phyloP scores from a whole-genome alignment of 225 moss, liverwort and hornwort species.

The Physcomitrium patens region DNA sequence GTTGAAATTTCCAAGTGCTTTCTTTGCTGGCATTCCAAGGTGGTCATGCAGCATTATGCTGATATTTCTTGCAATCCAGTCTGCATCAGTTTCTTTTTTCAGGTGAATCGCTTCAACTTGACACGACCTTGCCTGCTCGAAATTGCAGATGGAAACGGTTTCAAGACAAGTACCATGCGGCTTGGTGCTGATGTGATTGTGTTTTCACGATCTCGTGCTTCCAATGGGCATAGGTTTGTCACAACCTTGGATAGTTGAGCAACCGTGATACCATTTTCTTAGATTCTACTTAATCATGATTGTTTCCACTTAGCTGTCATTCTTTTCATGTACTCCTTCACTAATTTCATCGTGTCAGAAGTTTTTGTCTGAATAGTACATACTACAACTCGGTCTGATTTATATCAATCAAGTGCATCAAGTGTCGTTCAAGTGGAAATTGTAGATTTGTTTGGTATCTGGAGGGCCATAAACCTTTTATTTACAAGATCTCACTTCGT shows the following conservation, averaged over 20 bases:
- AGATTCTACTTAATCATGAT: background rate
- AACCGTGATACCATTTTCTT: constrained; percentile 1
- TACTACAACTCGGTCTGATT: background rate
- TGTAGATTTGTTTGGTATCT: background rate
- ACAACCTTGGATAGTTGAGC: background rate
- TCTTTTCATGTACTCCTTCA: background rate
- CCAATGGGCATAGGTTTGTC: constrained; percentile 47
- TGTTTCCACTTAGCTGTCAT: background rate
- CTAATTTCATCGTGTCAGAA: background rate
- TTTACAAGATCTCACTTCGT: constrained; percentile 5
- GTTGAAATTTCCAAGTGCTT: background rate
- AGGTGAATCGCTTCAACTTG: background rate
- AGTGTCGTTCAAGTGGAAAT: background rate
- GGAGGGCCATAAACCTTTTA: background rate
- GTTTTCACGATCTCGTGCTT: constrained; percentile 56
- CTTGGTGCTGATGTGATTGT: constrained; percentile 80
- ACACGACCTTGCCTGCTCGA: background rate
- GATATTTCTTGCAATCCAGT: background rate
- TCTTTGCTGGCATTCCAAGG: background rate
- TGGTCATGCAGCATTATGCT: background rate
- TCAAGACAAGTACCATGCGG: constrained; percentile 84
- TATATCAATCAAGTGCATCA: background rate
- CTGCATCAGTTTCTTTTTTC: background rate
- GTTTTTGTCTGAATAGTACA: background rate
- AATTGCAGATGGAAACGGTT: constrained; percentile 71